Evolutionary conservation across 805 yeast genomes (phyloP), one percentile per base, ranked within the genome.

Genomic region (Zygosaccharomyces gambellarensis): DNA sequence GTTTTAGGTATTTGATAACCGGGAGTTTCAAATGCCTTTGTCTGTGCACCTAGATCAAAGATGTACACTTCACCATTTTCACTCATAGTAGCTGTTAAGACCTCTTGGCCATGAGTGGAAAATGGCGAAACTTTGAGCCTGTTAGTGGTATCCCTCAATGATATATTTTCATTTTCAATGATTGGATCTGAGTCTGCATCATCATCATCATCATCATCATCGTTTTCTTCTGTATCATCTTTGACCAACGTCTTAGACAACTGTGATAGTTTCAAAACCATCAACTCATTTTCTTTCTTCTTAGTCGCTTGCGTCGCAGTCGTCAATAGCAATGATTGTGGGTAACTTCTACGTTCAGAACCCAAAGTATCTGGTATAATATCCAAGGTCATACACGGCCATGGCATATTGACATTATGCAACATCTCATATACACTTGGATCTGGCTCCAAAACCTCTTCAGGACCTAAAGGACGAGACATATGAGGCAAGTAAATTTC

Each of bases 321-420:
- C 10, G 95, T 82, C 49, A 90, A 68, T 63, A 87, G 87, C 61
- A 90, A 73, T 1, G 94, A 77, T 38, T 95, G 96, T 3, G 99
- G 99, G 62, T 82, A 94, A 39, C 78, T 77, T 71, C 96, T 80
- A 73, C 99, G 84, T 68, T 90, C 97, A 45, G 79, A 74, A 9
- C 99, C 99, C 51, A 87, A 74, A 46, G 75, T 73, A 65, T 94
- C 99, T 5, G 96, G 96, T 46, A 94, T 71, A 19, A 94, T 72
- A 63, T 92, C 98, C 52, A 94, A 75, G 3, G 97, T 89, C 64
- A 94, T 72, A 71, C 97, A 90, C 10, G 99, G 98, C 98, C 98
- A 94, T 60, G 96, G 95, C 69, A 92, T 73, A 67, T 87, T 87
- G 51, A 92, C 88, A 60, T 87, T 87, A 69, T 94, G 99, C 50